Conservation (phyloP, 495 filamentous ascomycete genomes). For the Ascobolus immersus region DNA sequence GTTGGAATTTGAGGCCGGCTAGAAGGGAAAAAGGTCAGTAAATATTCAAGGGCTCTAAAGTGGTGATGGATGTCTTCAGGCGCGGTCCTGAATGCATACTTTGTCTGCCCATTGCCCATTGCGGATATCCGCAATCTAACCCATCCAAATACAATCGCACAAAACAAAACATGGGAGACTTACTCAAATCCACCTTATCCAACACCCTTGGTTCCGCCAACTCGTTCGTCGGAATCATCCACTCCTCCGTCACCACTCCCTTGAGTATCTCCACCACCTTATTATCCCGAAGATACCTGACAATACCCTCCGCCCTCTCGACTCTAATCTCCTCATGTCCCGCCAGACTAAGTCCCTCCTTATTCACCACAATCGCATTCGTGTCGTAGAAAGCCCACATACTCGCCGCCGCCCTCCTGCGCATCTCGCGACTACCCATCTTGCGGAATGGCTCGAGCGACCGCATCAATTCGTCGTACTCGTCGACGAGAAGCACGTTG, state of each 20-base stretch:
- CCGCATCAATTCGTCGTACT: constrained; percentile 39
- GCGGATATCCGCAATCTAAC: too few relatives aligned
- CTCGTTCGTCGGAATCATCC: too few relatives aligned
- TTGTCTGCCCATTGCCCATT: too few relatives aligned
- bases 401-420: constrained; percentile 26
- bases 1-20: too few relatives aligned
- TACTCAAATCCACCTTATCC: constrained; percentile 27
- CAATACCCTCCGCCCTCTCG: constrained; percentile 53
- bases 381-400: constrained; percentile 38
- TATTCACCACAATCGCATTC: constrained; percentile 34
- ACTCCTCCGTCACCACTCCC: too few relatives aligned
- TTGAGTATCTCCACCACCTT: constrained; percentile 6
- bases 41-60: too few relatives aligned
- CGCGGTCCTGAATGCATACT: too few relatives aligned
- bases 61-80: too few relatives aligned
- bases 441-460: constrained; percentile 34
- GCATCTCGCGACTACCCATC: constrained; percentile 24
- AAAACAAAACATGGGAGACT: too few relatives aligned
- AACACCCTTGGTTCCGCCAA: constrained; percentile 18
- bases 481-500: constrained; percentile 34
- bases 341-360: constrained; percentile 37
- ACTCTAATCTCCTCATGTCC: constrained; percentile 58
- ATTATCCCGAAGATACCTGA: constrained; percentile 67
- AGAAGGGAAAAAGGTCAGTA: too few relatives aligned
- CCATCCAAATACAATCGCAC: too few relatives aligned